A percentile compares a stretch with the other conserved stretches of the same genome.
Conservation (phyloP, 495 filamentous ascomycete genomes). For the Xylaria flabelliformis region DNA sequence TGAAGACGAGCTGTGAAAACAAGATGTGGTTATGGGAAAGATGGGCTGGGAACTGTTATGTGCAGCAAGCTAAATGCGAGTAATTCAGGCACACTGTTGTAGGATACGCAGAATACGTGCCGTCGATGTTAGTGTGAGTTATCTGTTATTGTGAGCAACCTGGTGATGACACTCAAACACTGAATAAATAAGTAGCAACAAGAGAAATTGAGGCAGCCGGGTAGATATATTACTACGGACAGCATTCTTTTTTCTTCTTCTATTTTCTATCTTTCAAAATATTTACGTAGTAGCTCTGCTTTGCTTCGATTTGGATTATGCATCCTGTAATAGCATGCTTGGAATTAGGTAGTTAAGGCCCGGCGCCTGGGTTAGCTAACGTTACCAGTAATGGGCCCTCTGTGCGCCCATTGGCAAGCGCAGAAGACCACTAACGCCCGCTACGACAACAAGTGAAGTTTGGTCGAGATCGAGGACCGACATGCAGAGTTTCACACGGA, state of each 20-base stretch:
- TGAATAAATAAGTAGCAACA: neutral
- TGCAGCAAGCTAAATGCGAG: neutral
- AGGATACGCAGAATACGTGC: neutral
- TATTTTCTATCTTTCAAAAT: neutral
- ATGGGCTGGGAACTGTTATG: neutral
- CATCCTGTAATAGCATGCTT: neutral
- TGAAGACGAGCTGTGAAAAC: slow-evolving; percentile 5
- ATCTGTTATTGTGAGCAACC: neutral
- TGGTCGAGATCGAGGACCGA: no score
- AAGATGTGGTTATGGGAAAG: no score
- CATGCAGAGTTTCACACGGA: no score
- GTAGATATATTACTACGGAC: neutral
- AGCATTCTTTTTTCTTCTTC: neutral
- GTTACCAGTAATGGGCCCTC: neutral
- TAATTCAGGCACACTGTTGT: neutral
- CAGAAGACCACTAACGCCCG: neutral
- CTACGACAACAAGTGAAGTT: neutral
- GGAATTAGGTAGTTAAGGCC: neutral
- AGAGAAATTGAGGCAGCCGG: neutral
- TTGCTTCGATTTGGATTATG: neutral
- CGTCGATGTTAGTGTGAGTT: no score
- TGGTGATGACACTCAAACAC: neutral
- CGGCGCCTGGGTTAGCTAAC: neutral
- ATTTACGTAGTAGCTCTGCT: neutral
- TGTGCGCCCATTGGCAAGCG: neutral